Base-by-base conservation (phyloP, 75 land plant genomes). In the Pseudotsuga menziesii region DNA sequence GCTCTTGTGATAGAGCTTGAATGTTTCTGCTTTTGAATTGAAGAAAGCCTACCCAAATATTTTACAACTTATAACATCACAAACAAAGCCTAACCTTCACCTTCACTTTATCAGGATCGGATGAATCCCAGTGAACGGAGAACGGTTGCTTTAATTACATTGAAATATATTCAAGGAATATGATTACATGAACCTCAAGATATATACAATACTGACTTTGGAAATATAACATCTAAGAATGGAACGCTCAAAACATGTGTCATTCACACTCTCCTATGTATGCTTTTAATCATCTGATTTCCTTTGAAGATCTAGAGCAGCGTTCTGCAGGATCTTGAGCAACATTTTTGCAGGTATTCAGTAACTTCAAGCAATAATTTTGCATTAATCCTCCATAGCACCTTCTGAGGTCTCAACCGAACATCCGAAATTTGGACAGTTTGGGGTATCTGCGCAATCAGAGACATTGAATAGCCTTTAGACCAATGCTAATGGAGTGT, bases 361-460 rank as follows among this genome's bases (percentile, higher is more conserved):
- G 54, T 48, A n/a, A 69, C 52, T 20, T 69, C 48, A n/a, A 41
- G 13, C 20, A 69, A 69, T 5, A 41, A 36, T n/a, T 15, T 69
- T 69, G 72, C 72, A 41, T 25, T 39, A 0, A 48, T 17, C 41
- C 69, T 64, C 69, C 17, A 16, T 35, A 64, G 4, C 20, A 64
- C 7, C 36, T 41, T 32, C 2, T 64, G 32, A 64, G 48, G 25
- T 20, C 25, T 41, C 39, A 19, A 22, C 13, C 4, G 52, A 69
- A 41, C 23, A 41, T 69, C 41, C 72, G 3, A n/a, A 69, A 69
- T 9, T 44, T 41, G 52, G 41, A 69, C 23, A 41, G 23, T 19
- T 69, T 69, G 72, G 15, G 25, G 54, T 44, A 69, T 69, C 72
- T 69, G 72, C 39, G 72, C 39, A 69, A 69, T 41, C 52, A 69